Evolutionary conservation across 2,329 filamentous ascomycete genomes (phyloP), one percentile per base, ranked within the genome.

Genomic region (Periglandula ipomoeae): DNA sequence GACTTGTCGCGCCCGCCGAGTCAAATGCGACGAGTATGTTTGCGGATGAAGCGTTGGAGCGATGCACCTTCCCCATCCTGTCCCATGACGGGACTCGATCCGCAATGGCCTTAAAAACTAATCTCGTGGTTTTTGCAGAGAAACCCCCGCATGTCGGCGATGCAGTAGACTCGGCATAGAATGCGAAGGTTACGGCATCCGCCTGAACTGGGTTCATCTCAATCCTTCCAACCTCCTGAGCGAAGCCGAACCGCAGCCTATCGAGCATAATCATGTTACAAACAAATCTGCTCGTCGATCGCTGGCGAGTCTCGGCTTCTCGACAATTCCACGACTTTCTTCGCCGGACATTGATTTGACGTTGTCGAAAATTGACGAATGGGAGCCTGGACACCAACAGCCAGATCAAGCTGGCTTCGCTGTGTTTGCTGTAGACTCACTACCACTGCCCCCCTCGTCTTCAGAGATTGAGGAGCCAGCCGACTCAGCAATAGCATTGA

Each of bases 161-260:
- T 54, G 52, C 32, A 17, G 34, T 17, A 50, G 44, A 10, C 46
- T 53, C n/a, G 52, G 52, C 2, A 37, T 56, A 19, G n/a, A 44
- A 11, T 57, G 56, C 22, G 50, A 57, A 26, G 57, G 57, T 2
- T 59, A 59, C 30, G 55, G 49, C 7, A 35, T 57, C 5, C 51
- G 55, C 6, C 46, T 58, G 13, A 51, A 45, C 20, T 57, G 53
- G 55, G 17, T 49, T 3, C 34, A 44, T 45, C 39, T 54, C 1
- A 48, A 44, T 8, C n/a, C 48, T 13, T 48, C 35, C 11, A 45
- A 24, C n/a, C 15, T 49, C 40, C 27, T 46, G 19, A 8, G 39
- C 44, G 20, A 50, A n/a, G 5, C 22, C 24, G 10, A 20, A 30
- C 32, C 24, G 5, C 13, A 47, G 22, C 15, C 2, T 24, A 34